Evolutionary conservation across 805 yeast genomes (phyloP).

Genomic region (Metschnikowia colocasiae): DNA sequence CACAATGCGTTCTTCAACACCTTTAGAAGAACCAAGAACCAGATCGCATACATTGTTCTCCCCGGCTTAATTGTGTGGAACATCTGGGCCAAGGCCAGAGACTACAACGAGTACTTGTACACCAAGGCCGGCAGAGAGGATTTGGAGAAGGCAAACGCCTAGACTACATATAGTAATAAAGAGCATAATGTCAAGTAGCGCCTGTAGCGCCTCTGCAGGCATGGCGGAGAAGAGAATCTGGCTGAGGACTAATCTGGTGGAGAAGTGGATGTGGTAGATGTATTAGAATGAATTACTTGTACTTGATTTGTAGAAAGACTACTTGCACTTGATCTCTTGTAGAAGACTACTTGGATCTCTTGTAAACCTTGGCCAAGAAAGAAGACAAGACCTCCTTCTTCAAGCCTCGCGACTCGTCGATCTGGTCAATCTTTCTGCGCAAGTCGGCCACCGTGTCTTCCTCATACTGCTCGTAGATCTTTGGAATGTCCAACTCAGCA

Average conservation of each 20-base stretch:
- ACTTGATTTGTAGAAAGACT: no score
- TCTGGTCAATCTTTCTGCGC: constrained; percentile 55
- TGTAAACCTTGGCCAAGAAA: constrained; percentile 88
- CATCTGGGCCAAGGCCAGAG: constrained; percentile 83
- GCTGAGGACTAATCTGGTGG: no score
- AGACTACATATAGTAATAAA: constrained; percentile 11
- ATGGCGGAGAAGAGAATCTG: no score
- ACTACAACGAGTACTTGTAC: constrained; percentile 89
- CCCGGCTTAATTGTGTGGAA: constrained; percentile 83
- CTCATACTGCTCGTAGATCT: constrained; percentile 76
- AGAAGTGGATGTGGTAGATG: no score
- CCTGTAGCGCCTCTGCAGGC: no score
- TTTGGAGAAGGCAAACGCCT: constrained; percentile 61
- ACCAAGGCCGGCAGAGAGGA: constrained; percentile 98
- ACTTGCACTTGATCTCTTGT: no score
- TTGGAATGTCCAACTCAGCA: constrained; percentile 65
- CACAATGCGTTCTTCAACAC: constrained; percentile 88
- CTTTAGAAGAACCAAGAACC: constrained; percentile 89
- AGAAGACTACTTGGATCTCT: constrained; percentile 83
- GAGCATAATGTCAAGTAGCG: no score
- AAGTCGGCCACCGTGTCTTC: constrained; percentile 68
- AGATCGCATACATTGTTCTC: constrained; percentile 68
- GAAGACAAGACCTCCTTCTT: constrained; percentile 79
- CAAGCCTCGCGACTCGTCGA: constrained; percentile 93
- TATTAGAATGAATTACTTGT: no score